Evolutionary conservation across 345 rosid genomes (phyloP), one percentile per base, ranked within the genome.

Genomic region (Alliaria petiolata): DNA sequence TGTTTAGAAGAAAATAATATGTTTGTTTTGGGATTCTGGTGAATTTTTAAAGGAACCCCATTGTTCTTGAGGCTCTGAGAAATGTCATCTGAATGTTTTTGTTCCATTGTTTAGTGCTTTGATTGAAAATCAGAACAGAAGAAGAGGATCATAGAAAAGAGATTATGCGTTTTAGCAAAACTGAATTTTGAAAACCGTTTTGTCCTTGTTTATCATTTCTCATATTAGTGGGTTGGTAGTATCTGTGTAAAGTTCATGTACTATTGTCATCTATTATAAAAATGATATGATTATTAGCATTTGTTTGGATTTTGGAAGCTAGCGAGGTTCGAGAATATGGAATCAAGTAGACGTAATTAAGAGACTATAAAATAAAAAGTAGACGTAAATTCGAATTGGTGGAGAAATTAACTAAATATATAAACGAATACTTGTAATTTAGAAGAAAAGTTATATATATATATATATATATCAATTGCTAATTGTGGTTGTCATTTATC

Each of bases 221-320:
- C n/a, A n/a, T n/a, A n/a, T n/a, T n/a, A n/a, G n/a, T n/a, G n/a
- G n/a, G n/a, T n/a, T n/a, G n/a, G n/a, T n/a, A n/a, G n/a, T 31
- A 9, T 58, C 38, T 40, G 9, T 11, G 30, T 31, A 33, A 67
- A 40, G 38, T 33, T 51, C 14, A 70, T 47, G 14, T 42, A 50
- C 50, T 50, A n/a, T 60, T 60, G 31, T 30, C 33, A 31, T 28
- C 31, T 35, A 19, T 38, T 26, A 10, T 15, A 35, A 69, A 69
- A 59, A 12, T 17, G 49, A 12, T 15, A 61, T 40, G 67, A 39
- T 50, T 49, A 50, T 42, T 60, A 31, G 36, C 36, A n/a, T n/a
- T n/a, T n/a, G 9, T 39, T 51, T 30, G 51, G n/a, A n/a, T n/a
- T 61, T 71, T 52, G 54, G 76, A 62, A 62, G 62, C 69, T 71